Base-by-base conservation (phyloP, 1,139 yeast species). In the Pneumocystis wakefieldiae region DNA sequence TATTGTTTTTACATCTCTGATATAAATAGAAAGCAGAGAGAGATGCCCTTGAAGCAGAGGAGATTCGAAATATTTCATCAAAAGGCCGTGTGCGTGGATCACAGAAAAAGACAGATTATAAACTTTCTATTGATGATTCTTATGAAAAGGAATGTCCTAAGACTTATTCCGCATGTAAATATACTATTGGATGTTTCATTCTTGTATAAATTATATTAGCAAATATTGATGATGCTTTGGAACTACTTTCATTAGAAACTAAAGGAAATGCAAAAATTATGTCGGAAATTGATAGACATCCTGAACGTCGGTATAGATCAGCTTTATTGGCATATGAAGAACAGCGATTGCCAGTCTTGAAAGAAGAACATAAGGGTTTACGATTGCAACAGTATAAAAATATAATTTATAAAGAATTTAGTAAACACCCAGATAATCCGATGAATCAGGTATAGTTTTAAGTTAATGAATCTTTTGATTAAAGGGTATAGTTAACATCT, bases 251-350 rank as follows among this genome's bases (percentile, higher is more conserved):
- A 5, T 38, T 65, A 12, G 77, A 87, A 72, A 81, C 86, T 32
- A 75, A 78, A 61, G 79, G 76, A 64, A 77, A 79, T 67, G 86
- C 83, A 71, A 48, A 48, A 48, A 19, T 48, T 19, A 48, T 48
- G 6, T 48, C 55, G 12, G 88, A 84, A 65, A 77, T 87, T 64
- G 96, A 87, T 68, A 84, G 89, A 73, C 96, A 87, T 70, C 95
- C 96, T 10, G 96, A 87, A 76, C 81, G 95, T 74, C 81, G 96
- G 72, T 87, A 85, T 74, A 88, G 87, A 77, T 90, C 94, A 19
- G 95, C 95, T 0, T 78, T 78, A 67, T 79, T 82, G 14, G 90
- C 87, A 0, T 87, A 75, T 70, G 90, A 87, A 71, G 92, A 85
- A 67, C 77, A 78, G 65, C 80, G 94, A 70, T 73, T 86, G 62